Percentiles rank a stretch among this genome's conserved stretches.
Conservation (phyloP, 2,329 filamentous ascomycete species). For the Cryphonectria naterciae region DNA sequence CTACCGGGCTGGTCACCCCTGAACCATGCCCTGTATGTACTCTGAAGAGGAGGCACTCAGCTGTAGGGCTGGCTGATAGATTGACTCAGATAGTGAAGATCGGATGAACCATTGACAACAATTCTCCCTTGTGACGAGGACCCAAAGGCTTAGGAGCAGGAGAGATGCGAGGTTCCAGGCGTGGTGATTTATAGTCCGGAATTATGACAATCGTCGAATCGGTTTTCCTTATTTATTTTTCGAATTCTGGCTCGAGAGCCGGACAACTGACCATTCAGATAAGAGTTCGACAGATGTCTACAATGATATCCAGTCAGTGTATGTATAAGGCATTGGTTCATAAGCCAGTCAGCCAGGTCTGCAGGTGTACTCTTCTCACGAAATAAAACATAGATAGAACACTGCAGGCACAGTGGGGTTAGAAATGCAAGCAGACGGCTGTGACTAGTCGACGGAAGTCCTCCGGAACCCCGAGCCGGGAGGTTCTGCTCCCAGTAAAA, state of each 20-base stretch:
- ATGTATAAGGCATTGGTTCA: background rate
- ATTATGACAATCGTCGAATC: background rate
- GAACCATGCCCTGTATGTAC: constrained; percentile 8
- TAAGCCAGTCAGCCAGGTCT: background rate
- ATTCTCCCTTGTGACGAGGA: background rate
- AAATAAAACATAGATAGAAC: background rate
- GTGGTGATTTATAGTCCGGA: background rate
- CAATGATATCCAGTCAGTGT: background rate
- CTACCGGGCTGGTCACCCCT: background rate
- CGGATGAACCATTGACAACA: constrained; percentile 2
- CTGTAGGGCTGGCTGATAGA: background rate
- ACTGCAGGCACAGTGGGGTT: background rate
- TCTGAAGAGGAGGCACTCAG: background rate
- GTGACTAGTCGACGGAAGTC: background rate
- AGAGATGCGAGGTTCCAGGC: background rate
- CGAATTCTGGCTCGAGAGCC: background rate
- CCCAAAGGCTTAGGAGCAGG: background rate
- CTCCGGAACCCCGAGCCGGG: background rate
- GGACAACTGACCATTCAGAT: background rate
- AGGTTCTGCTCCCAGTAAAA: background rate
- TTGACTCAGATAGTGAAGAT: background rate
- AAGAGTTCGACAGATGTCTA: no score
- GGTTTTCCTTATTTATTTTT: background rate
- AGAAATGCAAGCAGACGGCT: background rate
- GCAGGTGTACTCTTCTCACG: background rate